Conservation (phyloP, 1,284 basidiomycete genomes). For the Erythrobasidium hasegawianum region DNA sequence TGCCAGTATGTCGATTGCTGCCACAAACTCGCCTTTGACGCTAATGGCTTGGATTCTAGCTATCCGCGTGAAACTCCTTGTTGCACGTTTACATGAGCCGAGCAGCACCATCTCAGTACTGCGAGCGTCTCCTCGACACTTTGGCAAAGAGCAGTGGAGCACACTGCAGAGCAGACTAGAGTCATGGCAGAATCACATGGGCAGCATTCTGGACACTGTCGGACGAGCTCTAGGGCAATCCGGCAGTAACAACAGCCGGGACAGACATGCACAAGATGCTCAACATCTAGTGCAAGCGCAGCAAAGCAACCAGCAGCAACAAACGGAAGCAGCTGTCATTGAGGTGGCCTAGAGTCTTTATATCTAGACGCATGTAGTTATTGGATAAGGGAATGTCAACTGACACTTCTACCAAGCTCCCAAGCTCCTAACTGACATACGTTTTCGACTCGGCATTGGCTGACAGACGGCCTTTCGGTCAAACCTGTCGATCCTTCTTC, state of each 20-base stretch:
- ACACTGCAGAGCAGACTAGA: conserved; percentile 70
- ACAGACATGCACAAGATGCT: background rate
- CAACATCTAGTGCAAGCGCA: background rate
- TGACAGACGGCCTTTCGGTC: too few relatives aligned
- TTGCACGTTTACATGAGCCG: conserved; percentile 80
- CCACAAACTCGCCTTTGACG: too few relatives aligned
- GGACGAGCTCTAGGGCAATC: conserved; percentile 40
- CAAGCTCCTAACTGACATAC: too few relatives aligned
- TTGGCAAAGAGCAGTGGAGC: conserved; percentile 77
- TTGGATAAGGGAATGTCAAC: too few relatives aligned
- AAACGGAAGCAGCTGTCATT: conserved; percentile 18
- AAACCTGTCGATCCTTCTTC: too few relatives aligned
- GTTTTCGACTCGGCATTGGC: too few relatives aligned
- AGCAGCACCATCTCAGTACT: conserved; percentile 69
- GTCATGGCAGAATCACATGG: conserved; percentile 72
- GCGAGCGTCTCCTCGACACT: conserved; percentile 70
- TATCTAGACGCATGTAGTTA: too few relatives aligned
- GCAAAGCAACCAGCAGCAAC: conserved; percentile 10
- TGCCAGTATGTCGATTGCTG: conserved; percentile 63
- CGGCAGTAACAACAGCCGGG: background rate
- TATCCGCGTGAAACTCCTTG: conserved; percentile 75
- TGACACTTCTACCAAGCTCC: too few relatives aligned
- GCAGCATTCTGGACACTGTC: conserved; percentile 65
- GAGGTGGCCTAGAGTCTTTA: conserved; percentile 25
- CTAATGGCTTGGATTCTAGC: too few relatives aligned